phyloP scores from a whole-genome alignment of 495 filamentous ascomycete species.

The Hypoxylon trugodes region DNA sequence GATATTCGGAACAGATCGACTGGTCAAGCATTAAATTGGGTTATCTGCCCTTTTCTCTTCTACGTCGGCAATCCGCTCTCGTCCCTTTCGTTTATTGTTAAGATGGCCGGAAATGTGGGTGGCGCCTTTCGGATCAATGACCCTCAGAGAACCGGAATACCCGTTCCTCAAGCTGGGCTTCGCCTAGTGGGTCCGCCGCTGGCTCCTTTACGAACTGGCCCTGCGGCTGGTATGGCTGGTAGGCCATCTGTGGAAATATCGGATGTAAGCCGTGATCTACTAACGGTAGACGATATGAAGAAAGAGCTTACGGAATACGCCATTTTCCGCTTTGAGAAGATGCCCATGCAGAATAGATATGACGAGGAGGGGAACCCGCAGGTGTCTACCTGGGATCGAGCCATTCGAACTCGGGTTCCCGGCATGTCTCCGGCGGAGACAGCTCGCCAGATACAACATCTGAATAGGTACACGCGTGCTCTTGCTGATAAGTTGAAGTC shows the following conservation, averaged over 20 bases:
- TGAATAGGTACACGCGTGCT: conserved; percentile 37
- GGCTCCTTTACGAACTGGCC: not conserved
- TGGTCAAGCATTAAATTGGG: not conserved
- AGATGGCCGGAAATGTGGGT: conserved; percentile 10
- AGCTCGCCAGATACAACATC: conserved; percentile 36
- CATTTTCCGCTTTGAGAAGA: conserved; percentile 45
- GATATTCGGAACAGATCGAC: too few relatives aligned
- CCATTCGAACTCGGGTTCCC: conserved; percentile 27
- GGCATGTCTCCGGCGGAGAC: conserved; percentile 40
- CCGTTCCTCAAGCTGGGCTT: not conserved
- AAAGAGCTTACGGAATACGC: conserved; percentile 44
- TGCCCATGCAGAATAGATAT: conserved; percentile 25
- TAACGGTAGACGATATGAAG: conserved; percentile 36
- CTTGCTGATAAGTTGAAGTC: conserved; percentile 43
- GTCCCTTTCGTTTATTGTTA: not conserved
- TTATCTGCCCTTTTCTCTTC: not conserved
- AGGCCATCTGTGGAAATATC: conserved; percentile 32
- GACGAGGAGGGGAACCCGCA: conserved; percentile 38
- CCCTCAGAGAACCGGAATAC: not conserved
- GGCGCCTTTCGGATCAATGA: not conserved
- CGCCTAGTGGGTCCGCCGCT: conserved; percentile 4
- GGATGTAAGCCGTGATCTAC: conserved; percentile 34
- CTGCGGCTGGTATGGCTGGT: not conserved
- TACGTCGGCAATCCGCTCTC: not conserved
- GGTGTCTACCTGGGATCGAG: conserved; percentile 44